Conservation (phyloP, 2,329 filamentous ascomycete species). For the Cadophora luteo-olivacea region DNA sequence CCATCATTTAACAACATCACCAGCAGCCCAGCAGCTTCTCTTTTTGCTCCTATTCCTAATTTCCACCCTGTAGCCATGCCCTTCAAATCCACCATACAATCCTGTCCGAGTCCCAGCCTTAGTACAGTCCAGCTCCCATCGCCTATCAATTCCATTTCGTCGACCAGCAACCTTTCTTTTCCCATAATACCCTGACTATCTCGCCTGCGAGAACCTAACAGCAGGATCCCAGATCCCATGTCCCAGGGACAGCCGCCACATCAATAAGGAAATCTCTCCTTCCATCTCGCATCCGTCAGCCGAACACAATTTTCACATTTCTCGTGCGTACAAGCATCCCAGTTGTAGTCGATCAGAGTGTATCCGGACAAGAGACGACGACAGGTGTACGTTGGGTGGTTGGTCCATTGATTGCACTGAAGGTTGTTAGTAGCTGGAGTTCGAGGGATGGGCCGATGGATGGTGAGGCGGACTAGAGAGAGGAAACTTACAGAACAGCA, state of each 20-base stretch:
- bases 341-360: not conserved
- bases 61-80: no score
- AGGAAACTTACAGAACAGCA: slow-evolving; percentile 2
- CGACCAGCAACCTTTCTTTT: no score
- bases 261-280: slow-evolving; percentile 13
- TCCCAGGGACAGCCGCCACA: not conserved
- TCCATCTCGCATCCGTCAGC: slow-evolving; percentile 6
- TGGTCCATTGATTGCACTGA: slow-evolving; percentile 15
- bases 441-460: no score
- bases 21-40: no score
- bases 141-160: no score
- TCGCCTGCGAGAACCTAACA: not conserved
- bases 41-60: no score
- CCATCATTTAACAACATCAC: no score
- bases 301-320: slow-evolving; percentile 7
- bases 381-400: slow-evolving; percentile 13
- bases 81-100: no score
- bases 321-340: slow-evolving; percentile 8
- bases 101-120: no score
- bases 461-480: no score
- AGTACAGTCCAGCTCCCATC: no score
- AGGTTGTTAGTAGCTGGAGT: not conserved
- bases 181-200: not conserved
- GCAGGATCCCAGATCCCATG: no score
- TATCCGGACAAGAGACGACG: not conserved